A percentile compares a stretch with the other conserved stretches of the same genome.
These are phyloP conservation scores for Endocalyx cinctus DNA, from an alignment of 2,329 filamentous ascomycete genomes.

Conservation along the genomic window DNA sequence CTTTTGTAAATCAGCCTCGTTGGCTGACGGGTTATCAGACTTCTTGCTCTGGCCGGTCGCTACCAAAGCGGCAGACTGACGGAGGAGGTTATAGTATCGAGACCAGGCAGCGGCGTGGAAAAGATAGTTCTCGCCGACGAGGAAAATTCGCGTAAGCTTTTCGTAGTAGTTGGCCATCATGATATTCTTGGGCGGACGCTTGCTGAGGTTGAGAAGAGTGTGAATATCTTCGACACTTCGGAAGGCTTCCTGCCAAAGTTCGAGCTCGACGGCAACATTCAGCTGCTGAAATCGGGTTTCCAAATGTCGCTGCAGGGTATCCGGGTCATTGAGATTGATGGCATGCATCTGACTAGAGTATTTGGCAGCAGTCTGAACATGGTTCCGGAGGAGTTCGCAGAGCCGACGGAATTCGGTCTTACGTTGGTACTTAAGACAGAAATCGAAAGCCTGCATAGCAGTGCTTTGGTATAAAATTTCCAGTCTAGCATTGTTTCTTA, in stretches of 20 bases:
- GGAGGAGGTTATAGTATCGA: conserved; percentile 92
- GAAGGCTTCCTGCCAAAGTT: conserved; percentile 99
- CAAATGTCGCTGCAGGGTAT: conserved; percentile 93
- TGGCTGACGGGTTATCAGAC: conserved; percentile 86
- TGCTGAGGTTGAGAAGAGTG: conserved; percentile 94
- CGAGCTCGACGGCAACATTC: conserved; percentile 95
- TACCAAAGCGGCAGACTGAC: conserved; percentile 79
- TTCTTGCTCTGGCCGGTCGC: conserved; percentile 84
- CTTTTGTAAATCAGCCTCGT: conserved; percentile 86
- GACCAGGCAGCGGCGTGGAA: conserved; percentile 99
- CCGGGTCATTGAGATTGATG: conserved; percentile 96
- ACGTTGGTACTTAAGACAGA: conserved; percentile 95
- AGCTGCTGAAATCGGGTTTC: conserved; percentile 98
- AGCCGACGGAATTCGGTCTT: conserved; percentile 99
- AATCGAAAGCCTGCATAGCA: conserved; percentile 96
- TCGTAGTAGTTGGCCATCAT: conserved; percentile 99
- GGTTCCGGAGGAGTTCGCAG: conserved; percentile 95
- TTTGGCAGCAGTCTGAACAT: conserved; percentile 98
- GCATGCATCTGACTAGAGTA: conserved; percentile 99
- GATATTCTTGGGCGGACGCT: conserved; percentile 94
- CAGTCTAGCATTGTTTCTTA: conserved; percentile 96
- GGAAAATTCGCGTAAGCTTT: conserved; percentile 96
- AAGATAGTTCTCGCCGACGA: conserved; percentile 98
- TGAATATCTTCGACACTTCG: conserved; percentile 98
- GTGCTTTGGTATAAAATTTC: conserved; percentile 99